A percentile compares a stretch with the other conserved stretches of the same genome.
phyloP scores from a whole-genome alignment of 1,284 basidiomycete species.

The Malassezia arunalokei region DNA sequence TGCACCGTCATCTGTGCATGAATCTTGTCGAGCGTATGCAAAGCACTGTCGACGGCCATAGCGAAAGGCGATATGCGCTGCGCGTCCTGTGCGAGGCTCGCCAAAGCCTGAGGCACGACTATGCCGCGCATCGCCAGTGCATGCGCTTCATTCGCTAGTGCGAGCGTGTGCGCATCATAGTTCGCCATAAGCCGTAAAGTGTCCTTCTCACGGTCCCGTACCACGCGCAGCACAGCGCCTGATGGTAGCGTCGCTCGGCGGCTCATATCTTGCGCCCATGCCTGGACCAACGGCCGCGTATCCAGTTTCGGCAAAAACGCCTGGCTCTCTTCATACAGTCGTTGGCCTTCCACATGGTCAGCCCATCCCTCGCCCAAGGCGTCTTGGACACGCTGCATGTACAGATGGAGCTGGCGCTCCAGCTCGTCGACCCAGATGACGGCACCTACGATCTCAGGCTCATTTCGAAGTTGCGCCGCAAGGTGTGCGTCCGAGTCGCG shows the following conservation, averaged over 20 bases:
- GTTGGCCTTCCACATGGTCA: conserved; percentile 95
- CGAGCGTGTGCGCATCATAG: conserved; percentile 95
- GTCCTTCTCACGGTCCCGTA: conserved; percentile 45
- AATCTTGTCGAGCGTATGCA: conserved; percentile 88
- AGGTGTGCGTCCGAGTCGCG: conserved; percentile 89
- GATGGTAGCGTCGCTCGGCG: conserved; percentile 73
- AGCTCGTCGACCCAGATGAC: conserved; percentile 99
- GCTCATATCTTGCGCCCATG: conserved; percentile 90
- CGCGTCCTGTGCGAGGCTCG: conserved; percentile 92
- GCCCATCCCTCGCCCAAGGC: conserved; percentile 98
- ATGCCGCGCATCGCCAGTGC: conserved; percentile 91
- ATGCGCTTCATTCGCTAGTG: conserved; percentile 92
- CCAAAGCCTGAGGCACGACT: conserved; percentile 82
- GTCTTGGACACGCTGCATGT: conserved; percentile 99
- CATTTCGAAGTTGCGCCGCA: conserved; percentile 93
- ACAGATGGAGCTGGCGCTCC: conserved; percentile 83
- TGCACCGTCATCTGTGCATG: conserved; percentile 69
- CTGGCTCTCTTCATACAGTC: conserved; percentile 76
- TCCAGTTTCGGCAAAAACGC: conserved; percentile 94
- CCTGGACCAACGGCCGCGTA: conserved; percentile 81
- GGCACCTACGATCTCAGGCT: conserved; percentile 89
- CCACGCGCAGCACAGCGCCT: conserved; percentile 82
- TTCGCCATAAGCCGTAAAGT: conserved; percentile 78
- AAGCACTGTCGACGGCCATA: conserved; percentile 85
- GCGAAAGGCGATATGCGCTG: conserved; percentile 96